Percentiles rank a stretch among this genome's conserved stretches.
These are phyloP conservation scores for Isoetes taiwanensis DNA, from an alignment of 75 land plant species.

Conservation along the genomic window DNA sequence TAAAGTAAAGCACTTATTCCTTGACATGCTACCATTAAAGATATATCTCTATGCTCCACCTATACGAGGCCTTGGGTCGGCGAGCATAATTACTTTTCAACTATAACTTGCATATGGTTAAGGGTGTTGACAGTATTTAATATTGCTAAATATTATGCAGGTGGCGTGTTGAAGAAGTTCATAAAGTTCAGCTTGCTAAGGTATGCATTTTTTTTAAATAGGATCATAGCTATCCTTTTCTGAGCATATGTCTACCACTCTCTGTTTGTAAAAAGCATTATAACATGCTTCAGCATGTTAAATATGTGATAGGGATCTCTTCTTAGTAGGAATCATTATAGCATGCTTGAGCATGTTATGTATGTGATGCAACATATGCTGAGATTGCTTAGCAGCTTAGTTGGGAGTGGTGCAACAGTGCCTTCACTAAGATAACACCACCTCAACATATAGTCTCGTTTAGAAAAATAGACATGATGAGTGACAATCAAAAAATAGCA, in stretches of 20 bases:
- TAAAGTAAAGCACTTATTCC: no score
- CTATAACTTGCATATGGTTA: neutral
- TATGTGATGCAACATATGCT: constrained; percentile 29
- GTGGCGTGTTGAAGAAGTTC: constrained; percentile 36
- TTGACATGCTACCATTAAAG: no score
- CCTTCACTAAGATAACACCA: no score
- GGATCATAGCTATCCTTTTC: neutral
- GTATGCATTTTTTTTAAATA: constrained; percentile 9
- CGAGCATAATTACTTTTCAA: constrained; percentile 3
- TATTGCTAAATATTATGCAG: neutral
- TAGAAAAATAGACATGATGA: no score
- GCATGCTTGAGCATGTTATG: constrained; percentile 23
- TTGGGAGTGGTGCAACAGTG: no score
- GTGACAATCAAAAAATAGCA: no score
- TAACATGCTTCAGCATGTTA: no score
- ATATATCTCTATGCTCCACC: constrained; percentile 35
- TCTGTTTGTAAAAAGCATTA: neutral
- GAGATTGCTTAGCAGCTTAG: no score
- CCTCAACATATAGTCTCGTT: no score
- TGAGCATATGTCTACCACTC: neutral
- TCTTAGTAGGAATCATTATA: no score
- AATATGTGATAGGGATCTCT: no score
- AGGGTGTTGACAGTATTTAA: no score
- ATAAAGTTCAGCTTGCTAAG: constrained; percentile 37
- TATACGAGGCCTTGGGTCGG: constrained; percentile 37